Conservation (phyloP, 805 yeast genomes). For the Starmerella apis region DNA sequence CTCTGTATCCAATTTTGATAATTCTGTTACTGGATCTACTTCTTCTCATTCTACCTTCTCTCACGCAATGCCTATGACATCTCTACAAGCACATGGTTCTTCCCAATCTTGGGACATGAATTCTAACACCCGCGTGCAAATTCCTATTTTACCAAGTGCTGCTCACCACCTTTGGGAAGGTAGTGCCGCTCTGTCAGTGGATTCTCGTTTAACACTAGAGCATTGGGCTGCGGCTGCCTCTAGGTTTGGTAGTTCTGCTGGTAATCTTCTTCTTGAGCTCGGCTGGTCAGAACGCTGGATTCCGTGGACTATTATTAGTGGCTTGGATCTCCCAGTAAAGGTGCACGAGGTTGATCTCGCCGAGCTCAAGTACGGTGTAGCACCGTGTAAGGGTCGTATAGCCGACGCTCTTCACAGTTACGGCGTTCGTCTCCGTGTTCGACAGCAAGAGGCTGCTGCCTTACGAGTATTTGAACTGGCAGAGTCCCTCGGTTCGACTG, state of each 20-base stretch:
- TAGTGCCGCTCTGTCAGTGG: background rate
- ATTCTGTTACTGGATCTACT: background rate
- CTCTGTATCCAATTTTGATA: too few species aligned
- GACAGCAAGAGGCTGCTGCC: constrained; percentile 47
- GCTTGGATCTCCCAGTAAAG: background rate
- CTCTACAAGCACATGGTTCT: background rate
- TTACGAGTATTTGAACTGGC: constrained; percentile 51
- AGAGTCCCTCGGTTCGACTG: constrained; percentile 55
- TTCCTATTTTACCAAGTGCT: background rate
- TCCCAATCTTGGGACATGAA: constrained; percentile 22
- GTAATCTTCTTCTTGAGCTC: constrained; percentile 9
- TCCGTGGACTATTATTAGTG: background rate
- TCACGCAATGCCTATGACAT: too few species aligned
- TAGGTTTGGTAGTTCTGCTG: constrained; percentile 3
- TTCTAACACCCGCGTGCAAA: background rate
- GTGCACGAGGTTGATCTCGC: background rate
- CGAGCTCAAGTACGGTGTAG: background rate
- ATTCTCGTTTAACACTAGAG: background rate
- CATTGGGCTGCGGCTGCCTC: constrained; percentile 15
- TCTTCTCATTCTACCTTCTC: too few species aligned
- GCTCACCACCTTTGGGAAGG: constrained; percentile 8
- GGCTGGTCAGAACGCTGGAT: constrained; percentile 14
- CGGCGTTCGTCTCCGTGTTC: constrained; percentile 6
- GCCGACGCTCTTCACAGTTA: constrained; percentile 8
- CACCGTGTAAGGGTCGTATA: constrained; percentile 3